These are phyloP conservation scores for Aaosphaeria pasadenensis DNA, from an alignment of 2,329 filamentous ascomycete species.

Conservation along the genomic window DNA sequence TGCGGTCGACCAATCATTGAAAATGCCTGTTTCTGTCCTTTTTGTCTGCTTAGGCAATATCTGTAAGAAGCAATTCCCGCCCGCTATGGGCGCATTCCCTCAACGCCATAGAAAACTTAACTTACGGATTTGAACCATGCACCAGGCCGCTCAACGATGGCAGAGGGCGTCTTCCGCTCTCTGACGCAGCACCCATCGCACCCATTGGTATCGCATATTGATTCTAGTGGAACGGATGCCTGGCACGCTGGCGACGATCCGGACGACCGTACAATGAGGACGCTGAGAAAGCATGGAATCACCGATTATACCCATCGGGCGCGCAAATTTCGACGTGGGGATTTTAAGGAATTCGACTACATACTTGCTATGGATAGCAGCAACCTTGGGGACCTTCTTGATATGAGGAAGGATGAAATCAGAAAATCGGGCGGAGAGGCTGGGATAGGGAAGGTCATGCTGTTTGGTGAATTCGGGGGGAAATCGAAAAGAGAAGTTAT, in stretches of 20 bases:
- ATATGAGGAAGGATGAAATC: constrained; percentile 55
- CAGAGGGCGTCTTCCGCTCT: constrained; percentile 85
- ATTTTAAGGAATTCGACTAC: constrained; percentile 87
- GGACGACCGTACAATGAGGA: constrained; percentile 80
- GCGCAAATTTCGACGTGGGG: constrained; percentile 66
- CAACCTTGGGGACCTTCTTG: constrained; percentile 70
- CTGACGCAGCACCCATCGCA: constrained; percentile 55
- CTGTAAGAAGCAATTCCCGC: constrained; percentile 49
- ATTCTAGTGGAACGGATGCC: constrained; percentile 86
- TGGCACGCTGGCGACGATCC: constrained; percentile 79
- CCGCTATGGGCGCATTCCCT: constrained; percentile 1
- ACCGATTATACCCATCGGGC: constrained; percentile 73
- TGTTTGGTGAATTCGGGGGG: constrained; percentile 81
- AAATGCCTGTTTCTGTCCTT: constrained; percentile 64
- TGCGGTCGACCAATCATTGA: neutral
- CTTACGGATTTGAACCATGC: neutral
- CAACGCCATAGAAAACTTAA: neutral
- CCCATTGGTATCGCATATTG: constrained; percentile 63
- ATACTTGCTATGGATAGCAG: constrained; percentile 90
- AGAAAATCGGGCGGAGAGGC: constrained; percentile 34
- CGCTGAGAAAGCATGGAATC: constrained; percentile 71
- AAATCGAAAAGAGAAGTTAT: constrained; percentile 67
- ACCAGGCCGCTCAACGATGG: constrained; percentile 78
- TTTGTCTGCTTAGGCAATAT: constrained; percentile 99
- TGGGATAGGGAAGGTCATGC: constrained; percentile 58